phyloP scores from a whole-genome alignment of 805 yeast genomes.

The Yamadazyma phyllophila region DNA sequence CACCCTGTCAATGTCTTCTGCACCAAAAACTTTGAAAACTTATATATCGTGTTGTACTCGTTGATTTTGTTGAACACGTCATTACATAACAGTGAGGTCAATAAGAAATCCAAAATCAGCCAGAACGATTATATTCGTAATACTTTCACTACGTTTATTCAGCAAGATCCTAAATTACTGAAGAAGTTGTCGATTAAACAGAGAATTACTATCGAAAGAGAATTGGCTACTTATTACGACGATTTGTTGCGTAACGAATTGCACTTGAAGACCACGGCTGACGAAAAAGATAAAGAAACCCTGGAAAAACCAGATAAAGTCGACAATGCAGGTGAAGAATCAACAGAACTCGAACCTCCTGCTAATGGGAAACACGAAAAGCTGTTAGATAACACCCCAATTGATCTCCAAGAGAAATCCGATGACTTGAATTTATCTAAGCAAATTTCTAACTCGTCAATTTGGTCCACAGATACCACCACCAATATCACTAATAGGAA shows the following conservation, averaged over 20 bases:
- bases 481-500: constrained; percentile 7
- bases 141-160: constrained; percentile 41
- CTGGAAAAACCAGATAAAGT: not conserved
- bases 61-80: constrained; percentile 75
- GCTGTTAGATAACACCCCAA: not conserved
- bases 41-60: constrained; percentile 71
- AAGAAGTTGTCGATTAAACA: constrained; percentile 35
- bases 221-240: constrained; percentile 45
- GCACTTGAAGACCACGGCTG: constrained; percentile 28
- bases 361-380: not conserved
- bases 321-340: not conserved
- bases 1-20: constrained; percentile 49
- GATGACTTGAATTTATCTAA: constrained; percentile 14
- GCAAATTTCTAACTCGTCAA: constrained; percentile 31
- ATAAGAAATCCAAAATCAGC: constrained; percentile 36
- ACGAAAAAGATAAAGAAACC: not conserved
- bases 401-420: not conserved
- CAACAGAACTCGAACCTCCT: not conserved
- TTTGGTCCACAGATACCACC: constrained; percentile 36
- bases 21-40: constrained; percentile 49
- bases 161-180: constrained; percentile 26
- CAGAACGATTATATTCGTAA: constrained; percentile 42
- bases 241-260: constrained; percentile 39
- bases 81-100: constrained; percentile 53
- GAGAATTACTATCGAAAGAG: constrained; percentile 43